Percentiles rank a stretch among this genome's conserved stretches.
Conservation (phyloP, 2,329 filamentous ascomycete species). For the Fusarium temperatum region DNA sequence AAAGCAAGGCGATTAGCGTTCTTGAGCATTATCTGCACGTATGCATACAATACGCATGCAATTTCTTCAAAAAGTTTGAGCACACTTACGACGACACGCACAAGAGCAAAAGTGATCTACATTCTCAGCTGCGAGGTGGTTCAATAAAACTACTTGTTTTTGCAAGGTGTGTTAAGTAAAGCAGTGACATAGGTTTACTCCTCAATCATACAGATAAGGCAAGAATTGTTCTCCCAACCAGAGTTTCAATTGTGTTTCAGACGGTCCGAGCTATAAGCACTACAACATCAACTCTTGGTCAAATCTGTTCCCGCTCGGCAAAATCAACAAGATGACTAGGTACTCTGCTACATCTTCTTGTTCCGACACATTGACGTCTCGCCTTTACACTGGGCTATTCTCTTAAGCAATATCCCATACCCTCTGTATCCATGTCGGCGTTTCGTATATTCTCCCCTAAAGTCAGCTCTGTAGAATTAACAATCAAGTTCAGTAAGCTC, state of each 20-base stretch:
- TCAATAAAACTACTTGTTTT: background rate
- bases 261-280: background rate
- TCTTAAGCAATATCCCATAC: background rate
- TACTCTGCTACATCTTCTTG: background rate
- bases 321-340: background rate
- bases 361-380: background rate
- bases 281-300: background rate
- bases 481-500: too few species aligned
- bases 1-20: conserved; percentile 27
- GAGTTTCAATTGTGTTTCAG: background rate
- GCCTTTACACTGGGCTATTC: background rate
- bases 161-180: background rate
- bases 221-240: background rate
- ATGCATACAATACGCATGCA: conserved; percentile 27
- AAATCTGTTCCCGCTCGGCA: background rate
- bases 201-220: background rate
- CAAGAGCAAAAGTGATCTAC: background rate
- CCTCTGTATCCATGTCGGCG: background rate
- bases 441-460: background rate
- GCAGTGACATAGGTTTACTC: background rate
- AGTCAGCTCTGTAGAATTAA: background rate
- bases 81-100: background rate
- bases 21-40: conserved; percentile 28
- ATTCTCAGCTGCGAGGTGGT: background rate
- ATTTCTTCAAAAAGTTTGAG: background rate